Base-by-base conservation (phyloP, 371 early-diverging fungal species). In the Syncephalastrum contaminatum region DNA sequence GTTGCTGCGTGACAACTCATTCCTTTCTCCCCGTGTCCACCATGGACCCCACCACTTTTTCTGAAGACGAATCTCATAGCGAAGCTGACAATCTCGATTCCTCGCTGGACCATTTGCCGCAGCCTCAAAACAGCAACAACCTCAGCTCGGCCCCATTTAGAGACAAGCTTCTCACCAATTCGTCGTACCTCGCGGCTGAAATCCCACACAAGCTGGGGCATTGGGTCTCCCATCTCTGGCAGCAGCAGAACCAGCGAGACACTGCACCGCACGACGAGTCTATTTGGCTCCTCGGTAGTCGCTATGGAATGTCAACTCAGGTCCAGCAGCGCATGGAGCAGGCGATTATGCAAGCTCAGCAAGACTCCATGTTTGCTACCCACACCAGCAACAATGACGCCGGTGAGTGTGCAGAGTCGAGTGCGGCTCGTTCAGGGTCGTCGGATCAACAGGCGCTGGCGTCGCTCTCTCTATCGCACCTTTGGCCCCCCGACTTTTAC, bases 401-500 rank as follows among this genome's bases (percentile, higher is more conserved):
- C 15, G 16, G 27, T 25, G 14, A 41, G 19, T 21, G 25, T 16
- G 22, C 42, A 18, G 24, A 40, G 40, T 18, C 27, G 10, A 19
- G 2, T 19, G 12, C 61, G 4, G 16, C 52, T 20, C 30, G 14
- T 24, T n/a, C 54, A 47, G 14, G 43, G 36, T 27, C 24, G 14
- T 41, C 27, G 22, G 52, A 43, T 13, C 19, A 42, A 43, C 16
- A 30, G 43, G 20, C 51, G 20, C 21, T 21, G 22, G 20, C 42
- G 13, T 56, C 54, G 21, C 58, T 58, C 49, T 45, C 62, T 13
- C 53, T 63, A 46, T 59, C 70, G 15, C 41, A 66, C 39, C 24
- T 65, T 2, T 73, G 72, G 75, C 75, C 75, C 19, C 67, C 72
- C 47, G 76, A 73, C 48, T 88, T 92, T 57, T 70, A 88, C 19